Evolutionary conservation across 208 protist species (phyloP), one percentile per base, ranked within the genome.

Genomic region (Spongospora subterranea): DNA sequence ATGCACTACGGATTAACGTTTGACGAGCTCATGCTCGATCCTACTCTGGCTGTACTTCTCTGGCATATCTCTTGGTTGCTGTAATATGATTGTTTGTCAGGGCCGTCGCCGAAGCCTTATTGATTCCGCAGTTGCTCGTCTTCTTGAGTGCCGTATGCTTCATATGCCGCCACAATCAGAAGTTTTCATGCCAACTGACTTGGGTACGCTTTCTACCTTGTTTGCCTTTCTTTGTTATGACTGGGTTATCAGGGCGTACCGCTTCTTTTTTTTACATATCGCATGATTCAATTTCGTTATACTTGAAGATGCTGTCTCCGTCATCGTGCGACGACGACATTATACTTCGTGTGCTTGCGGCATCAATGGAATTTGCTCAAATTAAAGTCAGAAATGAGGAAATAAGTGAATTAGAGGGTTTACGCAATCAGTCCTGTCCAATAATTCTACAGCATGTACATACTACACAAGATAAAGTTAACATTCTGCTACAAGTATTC

Each of bases 61-160:
- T n/a, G n/a, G n/a, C n/a, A n/a, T n/a, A n/a, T n/a, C n/a, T n/a
- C n/a, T n/a, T n/a, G n/a, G n/a, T n/a, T n/a, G n/a, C n/a, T n/a
- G n/a, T n/a, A n/a, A n/a, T n/a, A n/a, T n/a, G n/a, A n/a, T n/a
- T n/a, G n/a, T n/a, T n/a, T n/a, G n/a, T n/a, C n/a, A n/a, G n/a
- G n/a, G n/a, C n/a, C 94, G 95, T 46, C 94, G 98, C n/a, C 94
- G 95, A 60, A 97, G 99, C 90, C 94, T 99, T 43, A 96, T 99
- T 77, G 96, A 98, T 93, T 95, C 97, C 0, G 97, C 98, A 0
- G 96, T 95, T 0, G 93, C 96, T 50, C 91, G 96, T 54, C 94
- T 99, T 0, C 95, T 82, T 43, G 17, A 82, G n/a, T 82, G 71
- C 40, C 71, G 71, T 39, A 82, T 82, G 71, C 71, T 82, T 6